These are phyloP conservation scores for Fusarium verticillioides DNA, from an alignment of 2,329 filamentous ascomycete species.

Conservation along the genomic window DNA sequence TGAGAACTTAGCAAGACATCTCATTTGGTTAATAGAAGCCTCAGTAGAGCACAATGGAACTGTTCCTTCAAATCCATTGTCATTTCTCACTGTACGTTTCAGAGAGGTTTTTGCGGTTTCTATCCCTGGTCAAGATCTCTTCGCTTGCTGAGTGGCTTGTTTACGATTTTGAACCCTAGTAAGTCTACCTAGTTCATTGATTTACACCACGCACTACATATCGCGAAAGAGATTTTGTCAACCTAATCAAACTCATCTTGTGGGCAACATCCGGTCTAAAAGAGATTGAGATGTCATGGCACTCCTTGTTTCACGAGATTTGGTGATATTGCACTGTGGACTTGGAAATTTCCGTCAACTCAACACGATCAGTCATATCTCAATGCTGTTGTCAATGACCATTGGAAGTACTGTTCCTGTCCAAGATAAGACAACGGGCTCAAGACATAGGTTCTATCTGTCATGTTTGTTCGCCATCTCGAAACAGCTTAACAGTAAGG, in stretches of 20 bases:
- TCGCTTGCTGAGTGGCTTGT: constrained; percentile 18
- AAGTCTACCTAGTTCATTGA: constrained; percentile 27
- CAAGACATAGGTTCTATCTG: background rate
- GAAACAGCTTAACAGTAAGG: background rate
- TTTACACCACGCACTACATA: constrained; percentile 28
- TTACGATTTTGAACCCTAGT: constrained; percentile 8
- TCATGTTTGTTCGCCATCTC: background rate
- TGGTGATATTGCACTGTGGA: background rate
- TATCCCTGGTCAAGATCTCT: constrained; percentile 7
- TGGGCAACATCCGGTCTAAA: background rate
- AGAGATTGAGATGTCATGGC: background rate
- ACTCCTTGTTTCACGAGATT: background rate
- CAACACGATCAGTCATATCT: background rate
- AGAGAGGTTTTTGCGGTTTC: background rate
- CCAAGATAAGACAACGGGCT: background rate
- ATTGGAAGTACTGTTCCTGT: background rate
- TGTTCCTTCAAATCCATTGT: background rate
- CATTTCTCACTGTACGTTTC: background rate
- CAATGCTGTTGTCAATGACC: background rate
- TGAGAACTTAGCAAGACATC: background rate
- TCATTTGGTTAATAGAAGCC: background rate
- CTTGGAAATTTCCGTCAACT: background rate
- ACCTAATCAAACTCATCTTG: constrained; percentile 8
- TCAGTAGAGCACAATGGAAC: background rate
- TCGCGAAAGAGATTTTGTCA: background rate